Conservation (phyloP, 768 basidiomycete species). For the Strobilomyces confusus region DNA sequence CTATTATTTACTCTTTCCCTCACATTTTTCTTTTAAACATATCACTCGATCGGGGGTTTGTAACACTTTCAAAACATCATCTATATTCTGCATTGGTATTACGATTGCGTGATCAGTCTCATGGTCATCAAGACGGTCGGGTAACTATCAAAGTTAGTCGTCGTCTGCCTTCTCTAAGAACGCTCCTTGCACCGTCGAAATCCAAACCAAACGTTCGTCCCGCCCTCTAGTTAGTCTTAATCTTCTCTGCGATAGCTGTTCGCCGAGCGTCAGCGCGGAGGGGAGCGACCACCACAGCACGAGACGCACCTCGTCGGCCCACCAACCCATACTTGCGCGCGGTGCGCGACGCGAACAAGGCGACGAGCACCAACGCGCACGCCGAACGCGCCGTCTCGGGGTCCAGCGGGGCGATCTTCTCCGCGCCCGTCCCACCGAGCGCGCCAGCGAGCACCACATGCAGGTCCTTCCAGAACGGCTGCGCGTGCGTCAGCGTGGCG, state of each 20-base stretch:
- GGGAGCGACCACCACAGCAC: too few species aligned
- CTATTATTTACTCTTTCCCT: not conserved
- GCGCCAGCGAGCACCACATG: constrained; percentile 46
- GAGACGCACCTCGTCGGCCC: constrained; percentile 15
- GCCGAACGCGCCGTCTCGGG: constrained; percentile 64
- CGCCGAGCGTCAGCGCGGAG: not conserved
- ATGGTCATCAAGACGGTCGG: too few species aligned
- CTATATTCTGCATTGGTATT: not conserved
- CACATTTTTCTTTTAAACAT: not conserved
- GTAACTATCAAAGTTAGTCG: constrained; percentile 1
- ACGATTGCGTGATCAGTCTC: not conserved
- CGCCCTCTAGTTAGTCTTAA: constrained; percentile 23
- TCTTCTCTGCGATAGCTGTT: constrained; percentile 20
- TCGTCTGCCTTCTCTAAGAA: not conserved
- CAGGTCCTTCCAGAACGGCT: constrained; percentile 74
- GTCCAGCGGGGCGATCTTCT: constrained; percentile 47
- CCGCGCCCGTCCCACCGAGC: constrained; percentile 33
- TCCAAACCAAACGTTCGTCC: not conserved
- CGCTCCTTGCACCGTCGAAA: not conserved
- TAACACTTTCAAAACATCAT: constrained; percentile 6
- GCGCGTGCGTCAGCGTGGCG: constrained; percentile 79
- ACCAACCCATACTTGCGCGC: constrained; percentile 54
- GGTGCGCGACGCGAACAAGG: constrained; percentile 59
- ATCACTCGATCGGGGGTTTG: constrained; percentile 11
- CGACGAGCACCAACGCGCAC: constrained; percentile 63